These are phyloP conservation scores for Adansonia grandidieri DNA, from an alignment of 441 rosid genomes.

Conservation along the genomic window DNA sequence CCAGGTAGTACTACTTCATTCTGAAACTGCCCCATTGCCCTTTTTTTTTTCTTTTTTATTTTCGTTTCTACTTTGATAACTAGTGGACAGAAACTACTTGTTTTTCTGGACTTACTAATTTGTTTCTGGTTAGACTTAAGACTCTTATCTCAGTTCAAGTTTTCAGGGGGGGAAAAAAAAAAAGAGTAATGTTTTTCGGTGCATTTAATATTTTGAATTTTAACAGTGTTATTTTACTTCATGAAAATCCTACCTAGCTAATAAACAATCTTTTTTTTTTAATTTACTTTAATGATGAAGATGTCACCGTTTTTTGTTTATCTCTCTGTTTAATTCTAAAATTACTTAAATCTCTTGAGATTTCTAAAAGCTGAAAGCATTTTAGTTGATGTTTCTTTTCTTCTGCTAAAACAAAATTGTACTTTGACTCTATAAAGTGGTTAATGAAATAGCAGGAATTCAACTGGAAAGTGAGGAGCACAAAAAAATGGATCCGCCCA, in stretches of 20 bases:
- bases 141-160: conserved; percentile 1
- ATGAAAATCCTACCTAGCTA: conserved; percentile 1
- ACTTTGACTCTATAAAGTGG: conserved; percentile 2
- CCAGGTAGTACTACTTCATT: conserved; percentile 56
- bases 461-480: conserved; percentile 49
- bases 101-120: background rate
- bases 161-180: background rate
- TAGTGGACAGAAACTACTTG: conserved; percentile 8
- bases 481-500: conserved; percentile 47
- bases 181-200: conserved; percentile 8
- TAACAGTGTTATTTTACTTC: background rate
- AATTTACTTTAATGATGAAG: background rate
- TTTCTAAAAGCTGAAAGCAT: background rate
- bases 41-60: background rate
- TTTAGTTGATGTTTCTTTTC: conserved; percentile 20
- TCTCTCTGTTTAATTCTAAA: conserved; percentile 17
- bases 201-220: conserved; percentile 35
- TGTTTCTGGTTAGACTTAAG: conserved; percentile 10
- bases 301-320: background rate
- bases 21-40: background rate
- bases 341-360: conserved; percentile 9
- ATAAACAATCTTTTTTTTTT: background rate
- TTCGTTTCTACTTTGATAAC: background rate
- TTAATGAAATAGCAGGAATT: conserved; percentile 45
- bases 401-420: background rate